Evolutionary conservation across 2,329 filamentous ascomycete genomes (phyloP).

Genomic region (Cladosporium sp.): DNA sequence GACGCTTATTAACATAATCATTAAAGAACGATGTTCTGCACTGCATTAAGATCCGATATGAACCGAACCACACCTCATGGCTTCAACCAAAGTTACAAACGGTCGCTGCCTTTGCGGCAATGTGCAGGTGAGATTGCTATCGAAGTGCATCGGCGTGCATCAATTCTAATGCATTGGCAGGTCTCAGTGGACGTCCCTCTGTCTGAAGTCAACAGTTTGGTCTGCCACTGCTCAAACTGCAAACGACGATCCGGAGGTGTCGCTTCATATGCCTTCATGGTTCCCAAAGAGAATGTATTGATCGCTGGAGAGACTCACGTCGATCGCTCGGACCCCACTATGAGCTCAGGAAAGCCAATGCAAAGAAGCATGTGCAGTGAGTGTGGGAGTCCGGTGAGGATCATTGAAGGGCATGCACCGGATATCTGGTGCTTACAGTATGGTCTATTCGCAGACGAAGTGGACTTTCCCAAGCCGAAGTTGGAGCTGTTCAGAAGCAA

Average conservation of each 20-base stretch:
- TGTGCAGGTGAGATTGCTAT: background rate
- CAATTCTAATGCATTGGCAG: background rate
- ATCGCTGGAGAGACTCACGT: conserved; percentile 22
- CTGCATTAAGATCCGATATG: background rate
- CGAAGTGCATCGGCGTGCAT: background rate
- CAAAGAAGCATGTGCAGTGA: conserved; percentile 25
- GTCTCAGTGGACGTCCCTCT: conserved; percentile 4
- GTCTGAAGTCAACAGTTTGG: conserved; percentile 20
- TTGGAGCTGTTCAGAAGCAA: conserved; percentile 28
- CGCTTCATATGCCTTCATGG: conserved; percentile 28
- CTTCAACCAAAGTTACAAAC: conserved; percentile 2
- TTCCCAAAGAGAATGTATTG: conserved; percentile 25
- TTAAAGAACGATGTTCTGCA: background rate
- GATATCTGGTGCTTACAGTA: conserved; percentile 28
- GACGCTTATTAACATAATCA: too few relatives aligned
- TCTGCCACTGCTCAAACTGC: conserved; percentile 28
- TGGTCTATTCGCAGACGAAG: conserved; percentile 26
- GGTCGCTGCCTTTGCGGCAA: conserved; percentile 15
- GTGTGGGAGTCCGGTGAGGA: conserved; percentile 27
- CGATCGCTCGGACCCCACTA: conserved; percentile 23
- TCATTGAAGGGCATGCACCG: conserved; percentile 25
- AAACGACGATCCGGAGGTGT: conserved; percentile 27
- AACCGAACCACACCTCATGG: background rate
- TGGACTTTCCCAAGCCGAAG: conserved; percentile 25
- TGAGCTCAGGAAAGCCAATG: conserved; percentile 27